Evolutionary conservation across 352 stramenopile genomes (phyloP), one percentile per base, ranked within the genome.

Genomic region (Sclerospora graminicola): DNA sequence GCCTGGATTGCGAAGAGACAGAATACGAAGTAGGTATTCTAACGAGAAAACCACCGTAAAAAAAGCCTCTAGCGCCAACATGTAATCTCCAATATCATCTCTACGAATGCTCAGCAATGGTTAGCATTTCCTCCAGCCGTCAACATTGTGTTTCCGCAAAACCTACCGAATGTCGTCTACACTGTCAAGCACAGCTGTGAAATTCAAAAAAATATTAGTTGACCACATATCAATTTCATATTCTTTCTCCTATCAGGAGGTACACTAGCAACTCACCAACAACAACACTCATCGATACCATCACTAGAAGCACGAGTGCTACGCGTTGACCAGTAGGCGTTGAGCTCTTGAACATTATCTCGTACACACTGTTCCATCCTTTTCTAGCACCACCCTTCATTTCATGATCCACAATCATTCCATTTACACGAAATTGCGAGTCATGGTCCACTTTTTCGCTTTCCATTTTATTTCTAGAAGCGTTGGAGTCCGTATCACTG

Each of bases 41-140:
- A 89, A 68, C 1, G 78, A 79, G 36, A 93, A 93, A 8, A 86
- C 53, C 31, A 89, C 48, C 3, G 82, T 90, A 54, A 93, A 93
- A 48, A 90, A 82, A 5, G 86, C 68, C 34, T 93, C 82, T 5
- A 91, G 50, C 6, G 67, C 61, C 11, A 91, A 41, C 30, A 93
- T 37, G 16, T 81, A 75, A 46, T 89, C 54, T 5, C 80, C 77
- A 45, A 90, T 73, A 23, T 75, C 54, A 11, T 87, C 70, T 13
- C 77, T 85, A 45, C 19, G 51, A 8, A 32, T 4, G 2, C n/a
- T 6, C 24, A 38, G 9, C 24, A 51, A 39, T 21, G 37, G 20
- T 43, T 39, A 58, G 19, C 9, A 41, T 26, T 35, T 24, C 63
- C 40, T 40, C 68, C 70, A 21, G 54, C 45, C 18, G 45, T 54